Evolutionary conservation across 164 flowering plant species (phyloP).

Genomic region (Umbellularia californica): DNA sequence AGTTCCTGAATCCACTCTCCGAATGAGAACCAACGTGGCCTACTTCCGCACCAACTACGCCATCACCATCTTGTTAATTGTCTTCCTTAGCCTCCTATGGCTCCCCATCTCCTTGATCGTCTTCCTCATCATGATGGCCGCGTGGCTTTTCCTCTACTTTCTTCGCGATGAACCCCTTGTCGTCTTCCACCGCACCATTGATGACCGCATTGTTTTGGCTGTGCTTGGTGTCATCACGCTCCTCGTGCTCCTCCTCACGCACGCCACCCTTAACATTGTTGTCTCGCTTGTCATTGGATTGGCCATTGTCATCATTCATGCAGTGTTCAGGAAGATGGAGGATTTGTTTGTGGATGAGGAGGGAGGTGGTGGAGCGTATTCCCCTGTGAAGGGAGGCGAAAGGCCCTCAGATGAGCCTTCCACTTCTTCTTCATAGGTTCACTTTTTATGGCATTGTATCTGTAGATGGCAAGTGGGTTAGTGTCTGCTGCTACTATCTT

Average conservation of each 20-base stretch:
- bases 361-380: conserved; percentile 8
- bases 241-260: conserved; percentile 31
- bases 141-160: conserved; percentile 60
- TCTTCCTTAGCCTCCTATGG: conserved; percentile 54
- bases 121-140: conserved; percentile 36
- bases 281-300: conserved; percentile 28
- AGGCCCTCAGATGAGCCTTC: background rate
- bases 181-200: conserved; percentile 23
- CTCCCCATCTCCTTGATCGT: conserved; percentile 51
- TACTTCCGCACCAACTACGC: conserved; percentile 49
- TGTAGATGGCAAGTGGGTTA: background rate
- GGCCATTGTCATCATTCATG: conserved; percentile 35
- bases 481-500: background rate
- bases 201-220: conserved; percentile 32
- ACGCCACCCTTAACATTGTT: conserved; percentile 33
- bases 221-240: conserved; percentile 34
- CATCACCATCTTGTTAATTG: conserved; percentile 28
- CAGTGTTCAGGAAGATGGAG: conserved; percentile 35
- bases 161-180: conserved; percentile 41
- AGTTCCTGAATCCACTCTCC: conserved; percentile 12
- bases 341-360: conserved; percentile 36
- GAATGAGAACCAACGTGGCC: conserved; percentile 31
- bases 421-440: conserved; percentile 2
- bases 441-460: background rate
- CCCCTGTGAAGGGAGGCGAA: background rate